These are phyloP conservation scores for Talaromyces funiculosus DNA, from an alignment of 2,329 filamentous ascomycete genomes.

Conservation along the genomic window DNA sequence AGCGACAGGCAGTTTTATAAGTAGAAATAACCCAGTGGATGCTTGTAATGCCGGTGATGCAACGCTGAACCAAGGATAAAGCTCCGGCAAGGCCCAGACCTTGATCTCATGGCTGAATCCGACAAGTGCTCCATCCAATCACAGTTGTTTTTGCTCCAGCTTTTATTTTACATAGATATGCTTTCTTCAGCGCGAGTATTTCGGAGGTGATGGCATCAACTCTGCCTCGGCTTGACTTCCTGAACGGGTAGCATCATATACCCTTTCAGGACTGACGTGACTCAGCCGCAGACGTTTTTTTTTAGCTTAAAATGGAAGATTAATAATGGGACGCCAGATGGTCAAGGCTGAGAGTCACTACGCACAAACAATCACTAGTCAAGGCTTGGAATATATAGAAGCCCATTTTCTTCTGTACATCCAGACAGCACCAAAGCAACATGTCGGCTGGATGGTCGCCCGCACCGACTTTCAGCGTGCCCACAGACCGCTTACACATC, in stretches of 20 bases:
- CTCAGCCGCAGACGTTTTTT: background rate
- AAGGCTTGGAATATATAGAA: background rate
- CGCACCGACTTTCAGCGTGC: slow-evolving; percentile 9
- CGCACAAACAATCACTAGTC: background rate
- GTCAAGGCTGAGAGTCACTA: background rate
- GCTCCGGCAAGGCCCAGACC: slow-evolving; percentile 6
- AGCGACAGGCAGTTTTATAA: too few species aligned
- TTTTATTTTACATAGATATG: background rate
- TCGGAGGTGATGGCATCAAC: background rate
- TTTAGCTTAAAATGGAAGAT: background rate
- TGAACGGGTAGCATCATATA: background rate
- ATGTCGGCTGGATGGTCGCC: background rate
- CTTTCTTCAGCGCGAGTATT: too few species aligned
- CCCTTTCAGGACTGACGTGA: background rate
- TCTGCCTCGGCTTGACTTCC: background rate
- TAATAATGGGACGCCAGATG: background rate
- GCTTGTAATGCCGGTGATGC: background rate
- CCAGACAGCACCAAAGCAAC: background rate
- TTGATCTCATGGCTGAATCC: background rate
- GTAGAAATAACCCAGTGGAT: background rate
- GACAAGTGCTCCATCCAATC: background rate
- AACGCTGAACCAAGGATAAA: background rate
- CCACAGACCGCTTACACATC: slow-evolving; percentile 11
- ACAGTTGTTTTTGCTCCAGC: too few species aligned
- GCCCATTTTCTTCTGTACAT: background rate